These are phyloP conservation scores for Fusarium sp. DNA, from an alignment of 2,329 filamentous ascomycete species.

Conservation along the genomic window DNA sequence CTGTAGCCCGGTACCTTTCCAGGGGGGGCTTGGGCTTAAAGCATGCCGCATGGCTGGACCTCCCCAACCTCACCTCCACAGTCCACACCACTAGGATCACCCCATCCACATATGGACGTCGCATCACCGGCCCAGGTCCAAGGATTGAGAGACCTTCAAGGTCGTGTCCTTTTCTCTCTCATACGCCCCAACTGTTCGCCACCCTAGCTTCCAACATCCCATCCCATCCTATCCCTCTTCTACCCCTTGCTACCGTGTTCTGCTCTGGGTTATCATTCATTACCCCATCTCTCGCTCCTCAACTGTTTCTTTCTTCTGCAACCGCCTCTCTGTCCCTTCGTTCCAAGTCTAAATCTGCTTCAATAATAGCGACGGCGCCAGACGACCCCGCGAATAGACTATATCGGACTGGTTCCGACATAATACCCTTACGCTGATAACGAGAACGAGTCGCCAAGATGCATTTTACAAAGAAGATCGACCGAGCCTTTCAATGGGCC, in stretches of 20 bases:
- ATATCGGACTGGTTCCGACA: constrained; percentile 46
- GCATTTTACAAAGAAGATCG: constrained; percentile 84
- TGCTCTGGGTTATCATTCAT: constrained; percentile 40
- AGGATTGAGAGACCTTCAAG: constrained; percentile 21
- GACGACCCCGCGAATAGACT: constrained; percentile 25
- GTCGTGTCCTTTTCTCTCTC: constrained; percentile 30
- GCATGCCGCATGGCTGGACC: constrained; percentile 16
- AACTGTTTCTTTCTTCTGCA: constrained; percentile 11
- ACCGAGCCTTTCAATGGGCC: constrained; percentile 97
- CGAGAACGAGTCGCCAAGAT: constrained; percentile 52
- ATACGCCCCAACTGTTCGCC: constrained; percentile 45
- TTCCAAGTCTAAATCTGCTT: constrained; percentile 14
- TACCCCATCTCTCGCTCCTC: constrained; percentile 45
- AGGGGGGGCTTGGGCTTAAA: constrained; percentile 23
- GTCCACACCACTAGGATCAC: constrained; percentile 38
- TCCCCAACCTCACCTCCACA: constrained; percentile 40
- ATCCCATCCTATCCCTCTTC: constrained; percentile 12
- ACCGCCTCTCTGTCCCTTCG: constrained; percentile 7
- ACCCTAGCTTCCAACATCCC: constrained; percentile 42
- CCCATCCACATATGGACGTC: constrained; percentile 19
- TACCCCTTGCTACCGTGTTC: constrained; percentile 40
- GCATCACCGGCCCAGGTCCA: constrained; percentile 21
- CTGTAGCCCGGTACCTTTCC: constrained; percentile 31
- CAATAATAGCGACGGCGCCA: constrained; percentile 26
- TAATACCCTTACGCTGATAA: constrained; percentile 12